Base-by-base conservation (phyloP, 2,329 filamentous ascomycete genomes). In the Paradendryphiella salina region DNA sequence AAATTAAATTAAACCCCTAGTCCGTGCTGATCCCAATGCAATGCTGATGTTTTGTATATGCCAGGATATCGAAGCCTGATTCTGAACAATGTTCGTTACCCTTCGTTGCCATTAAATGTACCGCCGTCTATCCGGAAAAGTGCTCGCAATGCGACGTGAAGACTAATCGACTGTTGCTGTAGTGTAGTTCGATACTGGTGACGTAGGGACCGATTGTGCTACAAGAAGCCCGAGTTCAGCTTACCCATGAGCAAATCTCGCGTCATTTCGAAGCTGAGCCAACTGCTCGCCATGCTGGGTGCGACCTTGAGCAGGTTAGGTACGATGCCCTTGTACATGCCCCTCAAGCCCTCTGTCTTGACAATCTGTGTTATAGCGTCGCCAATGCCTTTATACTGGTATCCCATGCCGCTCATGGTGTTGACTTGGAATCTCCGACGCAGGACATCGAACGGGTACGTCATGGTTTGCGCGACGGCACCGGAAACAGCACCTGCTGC, bases 371-470 rank as follows among this genome's bases (percentile, higher is more conserved):
- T 83, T 57, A 99, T 78, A 3, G 94, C 94, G 69, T 96, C 90
- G 56, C 84, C 80, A 35, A 99, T 87, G 5, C 86, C 88, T 66
- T 89, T 91, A 78, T 99, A 99, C 71, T 93, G 85, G 75, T 96
- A 97, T 42, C 94, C 94, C 86, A 99, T 93, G 43, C 94, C 94
- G 39, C 89, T 90, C 94, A 99, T 99, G 46, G 94, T 96, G 76
- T 99, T 99, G 77, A 99, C 94, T 71, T 99, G 94, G 73, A 99
- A 99, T 42, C 94, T 85, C 53, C 94, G 86, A 26, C 94, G 89
- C 46, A 99, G 80, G 2, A 99, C 93, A 70, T 96, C 92, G 71
- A 99, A 96, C 55, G 94, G 94, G 76, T 99, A 99, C 68, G 94
- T 99, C 81, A 89, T 96, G 2, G 93, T 97, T 73, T 99, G 94